Evolutionary conservation across 495 filamentous ascomycete genomes (phyloP).

Genomic region (Aspergillus wentii): DNA sequence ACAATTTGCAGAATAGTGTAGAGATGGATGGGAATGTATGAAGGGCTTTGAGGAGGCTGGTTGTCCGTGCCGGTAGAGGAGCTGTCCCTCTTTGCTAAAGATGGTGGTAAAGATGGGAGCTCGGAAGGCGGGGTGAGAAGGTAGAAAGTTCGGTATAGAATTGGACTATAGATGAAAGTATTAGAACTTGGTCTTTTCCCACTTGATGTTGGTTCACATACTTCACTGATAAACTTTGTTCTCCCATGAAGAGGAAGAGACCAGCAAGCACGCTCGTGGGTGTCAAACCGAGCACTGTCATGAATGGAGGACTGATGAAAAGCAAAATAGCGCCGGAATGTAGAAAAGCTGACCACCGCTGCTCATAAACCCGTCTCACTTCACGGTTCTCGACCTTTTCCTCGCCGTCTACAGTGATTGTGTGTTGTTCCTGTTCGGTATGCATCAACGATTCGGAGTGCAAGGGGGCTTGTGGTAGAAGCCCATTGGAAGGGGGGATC

Average conservation of each 20-base stretch:
- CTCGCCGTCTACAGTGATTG: constrained; percentile 30
- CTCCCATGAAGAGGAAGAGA: constrained; percentile 70
- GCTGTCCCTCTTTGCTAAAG: constrained; percentile 21
- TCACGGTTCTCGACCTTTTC: constrained; percentile 35
- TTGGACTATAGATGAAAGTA: no score
- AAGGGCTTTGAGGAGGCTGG: constrained; percentile 13
- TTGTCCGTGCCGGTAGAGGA: constrained; percentile 1
- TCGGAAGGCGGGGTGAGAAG: constrained; percentile 61
- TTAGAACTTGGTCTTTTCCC: no score
- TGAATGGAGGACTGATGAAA: constrained; percentile 63
- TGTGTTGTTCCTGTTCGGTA: constrained; percentile 37
- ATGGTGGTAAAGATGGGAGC: constrained; percentile 51
- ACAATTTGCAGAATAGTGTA: constrained; percentile 61
- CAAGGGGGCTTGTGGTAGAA: constrained; percentile 64
- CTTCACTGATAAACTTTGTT: constrained; percentile 66
- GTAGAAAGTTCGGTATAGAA: constrained; percentile 59
- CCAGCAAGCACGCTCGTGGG: constrained; percentile 66
- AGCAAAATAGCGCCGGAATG: constrained; percentile 57
- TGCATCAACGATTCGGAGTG: constrained; percentile 66
- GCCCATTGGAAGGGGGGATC: constrained; percentile 65
- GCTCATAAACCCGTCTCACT: constrained; percentile 56
- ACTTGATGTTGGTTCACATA: constrained; percentile 25
- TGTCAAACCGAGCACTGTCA: constrained; percentile 64
- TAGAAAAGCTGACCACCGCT: constrained; percentile 63
- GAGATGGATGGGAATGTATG: constrained; percentile 54